phyloP scores from a whole-genome alignment of 2,329 filamentous ascomycete genomes.

The Cladophialophora yegresii region DNA sequence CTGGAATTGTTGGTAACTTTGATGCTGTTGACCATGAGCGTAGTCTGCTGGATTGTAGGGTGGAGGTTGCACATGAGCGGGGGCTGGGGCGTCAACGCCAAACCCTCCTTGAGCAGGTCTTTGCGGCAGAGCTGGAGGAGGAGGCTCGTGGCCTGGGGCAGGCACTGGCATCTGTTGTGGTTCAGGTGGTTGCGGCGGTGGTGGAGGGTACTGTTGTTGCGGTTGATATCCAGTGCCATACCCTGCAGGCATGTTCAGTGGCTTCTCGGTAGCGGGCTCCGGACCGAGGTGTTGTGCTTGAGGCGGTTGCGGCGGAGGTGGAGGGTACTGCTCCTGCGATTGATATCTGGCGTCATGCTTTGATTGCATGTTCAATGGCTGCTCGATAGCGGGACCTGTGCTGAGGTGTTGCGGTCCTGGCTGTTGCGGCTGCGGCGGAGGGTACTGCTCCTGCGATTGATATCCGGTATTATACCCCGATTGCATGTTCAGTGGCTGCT shows the following conservation, averaged over 20 bases:
- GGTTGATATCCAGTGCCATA: constrained; percentile 1
- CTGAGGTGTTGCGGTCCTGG: not conserved
- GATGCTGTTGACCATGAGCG: constrained; percentile 6
- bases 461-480: not conserved
- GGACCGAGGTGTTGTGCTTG: not conserved
- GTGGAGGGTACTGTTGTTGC: constrained; percentile 14
- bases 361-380: constrained; percentile 6
- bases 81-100: constrained; percentile 9
- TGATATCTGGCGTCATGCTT: not conserved
- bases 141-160: constrained; percentile 11
- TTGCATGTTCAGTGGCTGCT: constrained; percentile 6
- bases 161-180: not conserved
- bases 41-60: constrained; percentile 16
- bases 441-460: constrained; percentile 12
- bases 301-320: constrained; percentile 12
- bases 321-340: constrained; percentile 12
- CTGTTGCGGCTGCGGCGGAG: constrained; percentile 11
- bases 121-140: constrained; percentile 20
- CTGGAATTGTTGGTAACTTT: constrained; percentile 19
- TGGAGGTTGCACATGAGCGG: constrained; percentile 4
- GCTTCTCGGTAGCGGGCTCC: not conserved
- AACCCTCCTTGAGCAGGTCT: constrained; percentile 6
- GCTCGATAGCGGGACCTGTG: not conserved
- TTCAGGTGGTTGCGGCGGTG: constrained; percentile 10
- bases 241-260: not conserved